Evolutionary conservation across 148 eudicot species (phyloP), one percentile per base, ranked within the genome.

Genomic region (Drosera capensis): DNA sequence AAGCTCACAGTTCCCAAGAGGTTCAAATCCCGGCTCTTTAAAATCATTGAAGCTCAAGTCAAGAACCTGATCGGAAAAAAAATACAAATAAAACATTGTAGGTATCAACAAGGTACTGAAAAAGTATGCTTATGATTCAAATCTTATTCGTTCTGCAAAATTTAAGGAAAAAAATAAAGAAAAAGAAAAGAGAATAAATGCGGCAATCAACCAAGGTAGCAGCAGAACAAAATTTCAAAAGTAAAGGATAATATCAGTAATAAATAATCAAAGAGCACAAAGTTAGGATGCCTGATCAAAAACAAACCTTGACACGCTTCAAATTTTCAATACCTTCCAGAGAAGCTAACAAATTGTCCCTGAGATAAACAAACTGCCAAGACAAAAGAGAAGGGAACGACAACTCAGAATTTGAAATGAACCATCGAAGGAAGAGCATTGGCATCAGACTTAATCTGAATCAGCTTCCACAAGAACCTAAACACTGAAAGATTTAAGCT

Each of bases 11-110:
- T 76, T 81, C 58, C 65, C 82, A 52, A 90, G 95, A 49, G 99
- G 95, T 63, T 85, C 99, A 62, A 90, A 90, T 50, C 86, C 99
- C 51, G 92, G 97, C 47, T 95, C 93, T 71, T 73, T 88, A 45
- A 88, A 88, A 48, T 88, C 93, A 53, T 88, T 88, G 54, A 88
- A 88, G 58, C 97, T 88, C 78, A 88, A 75, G 67, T 88, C 97
- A 64, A 88, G 99, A 65, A 85, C 95, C 97, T 88, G 71, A 24
- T 36, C 56, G 54, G 28, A 34, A 48, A 43, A 45, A 35, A 45
- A 44, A 5, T 34, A 25, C 31, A 37, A 58, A 61, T 25, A 23
- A 45, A 16, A 20, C 41, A 46, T 18, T n/a, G n/a, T n/a, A n/a
- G n/a, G n/a, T n/a, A n/a, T n/a, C n/a, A n/a, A n/a, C n/a, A n/a